Evolutionary conservation across 2,329 filamentous ascomycete genomes (phyloP).

Genomic region (Cercospora brassicicola): DNA sequence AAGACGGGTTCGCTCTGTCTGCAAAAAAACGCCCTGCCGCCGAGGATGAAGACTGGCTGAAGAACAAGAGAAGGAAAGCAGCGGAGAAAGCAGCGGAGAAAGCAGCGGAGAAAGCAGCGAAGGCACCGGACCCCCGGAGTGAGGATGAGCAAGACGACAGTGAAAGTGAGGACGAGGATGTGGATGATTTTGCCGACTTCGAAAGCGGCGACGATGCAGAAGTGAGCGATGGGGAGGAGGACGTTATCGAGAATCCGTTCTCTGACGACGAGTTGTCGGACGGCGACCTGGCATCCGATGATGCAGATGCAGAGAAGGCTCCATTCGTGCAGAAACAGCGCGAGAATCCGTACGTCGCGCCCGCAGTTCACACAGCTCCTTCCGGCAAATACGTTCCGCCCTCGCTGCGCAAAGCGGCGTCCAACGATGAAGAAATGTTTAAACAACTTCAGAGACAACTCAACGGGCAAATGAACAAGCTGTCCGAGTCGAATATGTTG

Average conservation of each 20-base stretch:
- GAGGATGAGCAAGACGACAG: constrained; percentile 27
- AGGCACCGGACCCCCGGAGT: background rate
- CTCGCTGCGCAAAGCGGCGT: constrained; percentile 66
- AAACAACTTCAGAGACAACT: constrained; percentile 72
- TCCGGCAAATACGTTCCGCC: constrained; percentile 83
- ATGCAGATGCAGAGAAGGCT: constrained; percentile 39
- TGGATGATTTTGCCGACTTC: background rate
- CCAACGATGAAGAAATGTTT: constrained; percentile 66
- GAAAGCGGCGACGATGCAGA: constrained; percentile 36
- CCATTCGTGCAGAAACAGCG: constrained; percentile 45
- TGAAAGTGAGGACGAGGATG: background rate
- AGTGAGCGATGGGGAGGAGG: constrained; percentile 32
- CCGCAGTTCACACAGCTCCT: constrained; percentile 47
- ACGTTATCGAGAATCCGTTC: constrained; percentile 38
- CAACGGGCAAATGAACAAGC: constrained; percentile 85
- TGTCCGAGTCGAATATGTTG: constrained; percentile 86
- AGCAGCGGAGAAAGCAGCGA: constrained; percentile 25
- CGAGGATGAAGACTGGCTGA: constrained; percentile 64
- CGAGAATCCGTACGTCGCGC: constrained; percentile 89
- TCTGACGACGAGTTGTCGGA: constrained; percentile 39
- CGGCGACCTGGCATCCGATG: constrained; percentile 37
- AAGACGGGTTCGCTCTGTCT: constrained; percentile 45
- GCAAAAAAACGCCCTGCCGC: constrained; percentile 53
- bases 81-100: constrained; percentile 36
- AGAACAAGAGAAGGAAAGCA: constrained; percentile 58